Base-by-base conservation (phyloP, 129 eudicot genomes). In the Helianthus annuus region DNA sequence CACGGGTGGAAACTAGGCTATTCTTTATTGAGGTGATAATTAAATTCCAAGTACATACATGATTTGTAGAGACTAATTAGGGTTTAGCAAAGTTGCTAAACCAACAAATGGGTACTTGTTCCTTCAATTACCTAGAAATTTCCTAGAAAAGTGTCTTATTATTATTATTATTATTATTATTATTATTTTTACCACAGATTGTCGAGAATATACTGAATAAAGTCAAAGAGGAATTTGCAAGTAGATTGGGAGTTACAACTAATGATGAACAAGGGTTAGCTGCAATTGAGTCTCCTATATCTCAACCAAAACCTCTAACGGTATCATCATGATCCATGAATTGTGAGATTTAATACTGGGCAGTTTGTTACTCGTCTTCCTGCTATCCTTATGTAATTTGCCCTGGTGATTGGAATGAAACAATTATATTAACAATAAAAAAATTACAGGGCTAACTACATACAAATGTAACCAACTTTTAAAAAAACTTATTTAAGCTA, bases 151-250 rank as follows among this genome's bases (percentile, higher is more conserved):
- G n/a, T 22, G 13, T 29, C 16, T 32, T 45, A 3, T 72, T 19
- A 19, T 72, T 72, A 7, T 10, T 10, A 36, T 27, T 27, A 3
- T 72, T 19, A 19, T 72, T 72, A 7, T 10, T 10, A 36, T 27
- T 27, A n/a, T 27, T 27, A 27, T n/a, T 38, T 67, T 32, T 48
- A 38, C 63, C 60, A 29, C 85, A 92, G 98, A 87, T 92, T 73
- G 85, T 92, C 67, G 95, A 85, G 80, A 77, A 74, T 54, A 75
- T 87, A 70, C 40, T 92, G 27, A 83, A 84, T 40, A 87, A 85
- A 85, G 80, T 89, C 19, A 76, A 77, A 70, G 96, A 83, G 73
- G 92, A 92, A 80, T 87, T 85, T 71, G 85, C 85, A 48, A 81
- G 63, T 6, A 89, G 85, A 59, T 58, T 92, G 61, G 84, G 81